These are phyloP conservation scores for Ambrosia artemisiifolia DNA, from an alignment of 129 eudicot genomes.

Conservation along the genomic window DNA sequence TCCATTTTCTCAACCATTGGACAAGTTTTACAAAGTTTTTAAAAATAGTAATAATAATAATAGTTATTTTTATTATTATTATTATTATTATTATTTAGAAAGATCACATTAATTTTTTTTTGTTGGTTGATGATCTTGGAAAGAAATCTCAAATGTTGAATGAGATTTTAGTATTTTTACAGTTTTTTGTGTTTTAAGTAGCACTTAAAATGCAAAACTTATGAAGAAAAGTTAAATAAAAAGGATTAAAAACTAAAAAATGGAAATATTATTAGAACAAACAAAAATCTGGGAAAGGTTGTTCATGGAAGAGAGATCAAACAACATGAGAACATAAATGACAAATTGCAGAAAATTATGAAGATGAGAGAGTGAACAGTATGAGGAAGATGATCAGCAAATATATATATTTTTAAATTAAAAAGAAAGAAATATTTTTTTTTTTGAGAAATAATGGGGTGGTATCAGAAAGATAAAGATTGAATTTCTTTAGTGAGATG, in stretches of 20 bases:
- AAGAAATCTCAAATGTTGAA: background rate
- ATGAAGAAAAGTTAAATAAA: background rate
- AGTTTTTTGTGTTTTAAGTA: background rate
- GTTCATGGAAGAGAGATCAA: constrained; percentile 19
- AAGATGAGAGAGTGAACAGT: constrained; percentile 13
- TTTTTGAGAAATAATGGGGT: constrained; percentile 30
- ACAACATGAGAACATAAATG: constrained; percentile 4
- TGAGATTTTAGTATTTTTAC: background rate
- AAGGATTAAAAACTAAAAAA: constrained; percentile 12
- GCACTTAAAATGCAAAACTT: constrained; percentile 22
- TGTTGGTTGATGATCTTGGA: background rate
- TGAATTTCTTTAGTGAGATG: constrained; percentile 32
- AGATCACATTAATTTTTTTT: background rate
- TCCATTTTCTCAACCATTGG: constrained; percentile 41
- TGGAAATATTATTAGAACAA: constrained; percentile 15
- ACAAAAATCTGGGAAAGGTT: background rate
- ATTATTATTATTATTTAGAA: background rate
- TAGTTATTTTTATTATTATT: too few species aligned
- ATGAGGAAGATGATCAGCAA: constrained; percentile 30
- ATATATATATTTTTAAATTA: background rate
- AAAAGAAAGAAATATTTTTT: constrained; percentile 3
- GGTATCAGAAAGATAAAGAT: constrained; percentile 42
- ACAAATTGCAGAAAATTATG: constrained; percentile 17
- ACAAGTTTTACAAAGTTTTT: background rate
- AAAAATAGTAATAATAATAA: background rate